Conservation (phyloP, 23 red algal genomes). For the Agarophyton chilense region DNA sequence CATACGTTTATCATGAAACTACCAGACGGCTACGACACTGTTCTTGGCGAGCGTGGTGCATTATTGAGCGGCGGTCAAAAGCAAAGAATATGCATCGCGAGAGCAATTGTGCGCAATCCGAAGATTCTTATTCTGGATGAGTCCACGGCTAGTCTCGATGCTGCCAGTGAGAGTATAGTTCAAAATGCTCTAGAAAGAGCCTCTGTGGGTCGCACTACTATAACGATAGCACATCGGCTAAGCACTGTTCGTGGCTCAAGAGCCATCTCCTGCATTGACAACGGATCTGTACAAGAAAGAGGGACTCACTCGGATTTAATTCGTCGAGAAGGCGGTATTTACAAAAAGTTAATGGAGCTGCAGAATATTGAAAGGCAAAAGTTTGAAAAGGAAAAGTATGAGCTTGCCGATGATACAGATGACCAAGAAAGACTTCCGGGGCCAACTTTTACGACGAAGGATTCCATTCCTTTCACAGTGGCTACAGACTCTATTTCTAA, state of each 20-base stretch:
- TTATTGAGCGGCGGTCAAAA: constrained; percentile 82
- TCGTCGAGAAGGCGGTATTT: background rate
- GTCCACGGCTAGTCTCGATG: constrained; percentile 75
- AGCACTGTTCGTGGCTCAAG: constrained; percentile 58
- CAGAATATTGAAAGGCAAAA: constrained; percentile 8
- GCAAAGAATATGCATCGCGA: constrained; percentile 85
- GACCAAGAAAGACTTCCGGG: background rate
- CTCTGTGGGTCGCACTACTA: constrained; percentile 31
- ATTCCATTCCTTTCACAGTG: background rate
- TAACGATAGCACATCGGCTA: constrained; percentile 83
- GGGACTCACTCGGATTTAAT: constrained; percentile 1
- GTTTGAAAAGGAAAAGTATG: constrained; percentile 29
- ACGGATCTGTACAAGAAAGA: constrained; percentile 16
- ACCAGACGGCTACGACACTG: constrained; percentile 82
- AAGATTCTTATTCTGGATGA: constrained; percentile 85
- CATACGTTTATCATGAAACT: constrained; percentile 75
- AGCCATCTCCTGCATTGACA: constrained; percentile 6
- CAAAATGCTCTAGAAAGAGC: constrained; percentile 55
- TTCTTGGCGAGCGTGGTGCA: constrained; percentile 78
- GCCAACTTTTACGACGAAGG: background rate
- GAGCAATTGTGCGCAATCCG: constrained; percentile 79
- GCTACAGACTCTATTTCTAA: background rate
- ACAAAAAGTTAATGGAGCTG: constrained; percentile 18
- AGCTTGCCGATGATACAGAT: background rate
- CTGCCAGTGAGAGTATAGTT: constrained; percentile 69